Base-by-base conservation (phyloP, 352 stramenopile genomes). In the Globisporangium sylvaticum region DNA sequence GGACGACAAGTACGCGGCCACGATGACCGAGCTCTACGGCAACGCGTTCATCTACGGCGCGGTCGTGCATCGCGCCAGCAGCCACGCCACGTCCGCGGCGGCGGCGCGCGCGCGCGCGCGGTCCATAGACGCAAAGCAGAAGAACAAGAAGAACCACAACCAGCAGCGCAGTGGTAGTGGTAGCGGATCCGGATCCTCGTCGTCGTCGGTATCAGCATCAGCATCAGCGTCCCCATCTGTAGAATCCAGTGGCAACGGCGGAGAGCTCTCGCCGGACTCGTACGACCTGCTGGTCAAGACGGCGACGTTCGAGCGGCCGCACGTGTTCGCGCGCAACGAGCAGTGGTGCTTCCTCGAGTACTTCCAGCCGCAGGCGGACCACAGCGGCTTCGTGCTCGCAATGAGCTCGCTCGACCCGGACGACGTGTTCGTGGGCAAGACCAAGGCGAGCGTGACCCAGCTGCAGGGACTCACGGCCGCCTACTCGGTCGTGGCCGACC, bases 401-500 rank as follows among this genome's bases (percentile, higher is more conserved):
- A 57, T 79, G 15, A 69, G 73, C 3, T 85, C 79, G 46, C 70
- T 84, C 31, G 65, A 84, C 20, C 72, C 79, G 29, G 79, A 87
- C 58, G 75, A 84, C 56, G 77, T 87, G 8, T 83, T 84, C 57
- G 71, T 71, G 14, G 75, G 76, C 59, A 87, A 84, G 54, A 79
- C 75, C 12, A 77, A 80, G 71, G 63, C 71, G 3, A 57, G 59
- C 52, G 68, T 81, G 34, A 76, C 60, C 14, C 73, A 82, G 29
- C 61, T 84, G 32, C 75, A 79, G 48, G 67, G 67, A 4, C 42
- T 73, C 27, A 73, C 48, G 22, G 57, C 42, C 25, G 59, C 48
- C 10, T 84, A 82, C 67, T 62, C 74, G 48, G 76, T 83, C 15
- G 74, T 65, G 6, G 56, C 66, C 12, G 60, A 68, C 20, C 34